Evolutionary conservation across 176 grass and related monocot genomes (phyloP).

Genomic region (Paspalum vaginatum): DNA sequence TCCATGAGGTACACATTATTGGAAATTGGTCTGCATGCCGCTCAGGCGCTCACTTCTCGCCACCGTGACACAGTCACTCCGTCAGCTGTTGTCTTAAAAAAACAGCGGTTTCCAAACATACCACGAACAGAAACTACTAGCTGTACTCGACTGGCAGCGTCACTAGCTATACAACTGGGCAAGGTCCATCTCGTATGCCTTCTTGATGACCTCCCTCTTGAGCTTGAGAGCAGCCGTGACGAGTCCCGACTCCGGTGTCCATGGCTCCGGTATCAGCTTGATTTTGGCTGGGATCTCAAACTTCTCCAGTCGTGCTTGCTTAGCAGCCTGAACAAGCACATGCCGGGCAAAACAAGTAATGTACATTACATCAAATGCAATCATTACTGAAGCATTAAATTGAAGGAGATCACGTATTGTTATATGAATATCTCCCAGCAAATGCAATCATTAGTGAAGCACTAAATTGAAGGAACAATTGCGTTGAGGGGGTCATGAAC

Average conservation of each 20-base stretch:
- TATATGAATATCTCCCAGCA: not conserved
- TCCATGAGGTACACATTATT: not conserved
- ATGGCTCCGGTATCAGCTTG: conserved; percentile 73
- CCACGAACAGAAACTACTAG: not conserved
- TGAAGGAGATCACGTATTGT: not conserved
- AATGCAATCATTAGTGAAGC: not conserved
- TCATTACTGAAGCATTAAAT: too few species aligned
- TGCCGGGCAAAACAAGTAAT: not conserved
- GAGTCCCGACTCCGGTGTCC: conserved; percentile 85
- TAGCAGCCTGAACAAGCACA: conserved; percentile 60
- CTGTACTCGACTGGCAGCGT: not conserved
- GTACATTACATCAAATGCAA: too few species aligned
- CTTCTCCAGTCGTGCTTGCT: conserved; percentile 74
- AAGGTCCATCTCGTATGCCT: conserved; percentile 63
- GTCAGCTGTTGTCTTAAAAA: not conserved
- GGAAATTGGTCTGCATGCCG: not conserved
- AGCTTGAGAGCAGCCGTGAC: conserved; percentile 91
- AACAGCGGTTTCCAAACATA: not conserved
- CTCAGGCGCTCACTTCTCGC: not conserved
- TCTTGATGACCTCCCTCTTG: conserved; percentile 88
- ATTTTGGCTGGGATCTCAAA: conserved; percentile 90
- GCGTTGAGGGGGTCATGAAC: not conserved
- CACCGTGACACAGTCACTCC: too few species aligned
- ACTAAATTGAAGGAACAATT: not conserved
- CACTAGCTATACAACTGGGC: conserved; percentile 59